Conservation (phyloP, 495 filamentous ascomycete genomes). For the Thermothielavioides terrestris region DNA sequence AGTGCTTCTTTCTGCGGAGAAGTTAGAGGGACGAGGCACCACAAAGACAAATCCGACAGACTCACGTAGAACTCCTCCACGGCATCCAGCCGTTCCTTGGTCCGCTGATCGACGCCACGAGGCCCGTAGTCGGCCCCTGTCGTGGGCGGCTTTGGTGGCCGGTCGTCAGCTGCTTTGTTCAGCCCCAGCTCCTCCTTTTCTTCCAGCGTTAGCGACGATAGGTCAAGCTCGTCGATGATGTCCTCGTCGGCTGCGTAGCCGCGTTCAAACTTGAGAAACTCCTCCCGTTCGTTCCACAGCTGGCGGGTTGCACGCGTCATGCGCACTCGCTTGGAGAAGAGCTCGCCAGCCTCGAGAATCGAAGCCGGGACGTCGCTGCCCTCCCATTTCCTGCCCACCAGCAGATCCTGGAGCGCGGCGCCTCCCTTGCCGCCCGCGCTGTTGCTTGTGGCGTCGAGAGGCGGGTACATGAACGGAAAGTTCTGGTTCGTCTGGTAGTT, state of each 20-base stretch:
- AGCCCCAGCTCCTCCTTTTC: slow-evolving; percentile 36
- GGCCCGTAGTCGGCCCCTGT: slow-evolving; percentile 47
- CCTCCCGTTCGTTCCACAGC: slow-evolving; percentile 87
- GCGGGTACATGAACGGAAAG: slow-evolving; percentile 95
- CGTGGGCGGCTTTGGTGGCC: slow-evolving; percentile 19
- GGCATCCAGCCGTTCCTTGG: slow-evolving; percentile 58
- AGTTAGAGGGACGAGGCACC: not conserved
- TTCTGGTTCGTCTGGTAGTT: slow-evolving; percentile 99
- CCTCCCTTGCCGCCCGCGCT: slow-evolving; percentile 78
- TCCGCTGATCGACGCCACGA: slow-evolving; percentile 34
- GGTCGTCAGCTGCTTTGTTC: slow-evolving; percentile 22
- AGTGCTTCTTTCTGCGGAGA: slow-evolving; percentile 56
- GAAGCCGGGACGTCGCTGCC: slow-evolving; percentile 85
- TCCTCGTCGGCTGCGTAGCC: slow-evolving; percentile 55
- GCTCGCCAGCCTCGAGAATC: slow-evolving; percentile 87
- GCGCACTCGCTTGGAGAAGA: slow-evolving; percentile 81
- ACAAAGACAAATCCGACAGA: slow-evolving; percentile 18
- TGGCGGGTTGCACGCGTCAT: slow-evolving; percentile 87
- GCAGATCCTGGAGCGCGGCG: slow-evolving; percentile 61
- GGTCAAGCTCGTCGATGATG: slow-evolving; percentile 41
- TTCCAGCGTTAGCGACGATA: slow-evolving; percentile 42
- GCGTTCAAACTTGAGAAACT: slow-evolving; percentile 81
- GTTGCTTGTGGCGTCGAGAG: slow-evolving; percentile 72
- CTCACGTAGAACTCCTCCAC: slow-evolving; percentile 83
- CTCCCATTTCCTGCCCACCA: slow-evolving; percentile 78